Evolutionary conservation across 31 red algal species (phyloP).

Genomic region (Endocladia muricata): DNA sequence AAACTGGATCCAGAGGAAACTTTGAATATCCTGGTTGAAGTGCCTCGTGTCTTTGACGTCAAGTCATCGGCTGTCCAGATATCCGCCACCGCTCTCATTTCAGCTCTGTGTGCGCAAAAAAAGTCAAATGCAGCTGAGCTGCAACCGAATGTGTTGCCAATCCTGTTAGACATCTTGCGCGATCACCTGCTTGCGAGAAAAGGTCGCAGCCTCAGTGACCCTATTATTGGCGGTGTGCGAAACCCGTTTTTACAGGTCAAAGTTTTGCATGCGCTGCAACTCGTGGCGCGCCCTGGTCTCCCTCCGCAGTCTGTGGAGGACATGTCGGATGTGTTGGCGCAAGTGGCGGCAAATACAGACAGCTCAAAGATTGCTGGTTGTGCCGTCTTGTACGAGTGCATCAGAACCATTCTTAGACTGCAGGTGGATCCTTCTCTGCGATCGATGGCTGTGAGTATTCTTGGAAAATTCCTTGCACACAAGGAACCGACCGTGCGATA

Average conservation of each 20-base stretch:
- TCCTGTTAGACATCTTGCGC: constrained; percentile 35
- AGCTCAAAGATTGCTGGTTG: constrained; percentile 38
- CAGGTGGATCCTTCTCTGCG: constrained; percentile 33
- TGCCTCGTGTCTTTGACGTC: constrained; percentile 50
- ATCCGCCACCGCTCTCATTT: constrained; percentile 63
- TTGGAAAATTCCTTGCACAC: constrained; percentile 71
- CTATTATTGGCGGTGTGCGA: constrained; percentile 52
- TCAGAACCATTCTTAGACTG: constrained; percentile 65
- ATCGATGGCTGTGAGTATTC: constrained; percentile 25
- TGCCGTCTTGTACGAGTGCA: constrained; percentile 86
- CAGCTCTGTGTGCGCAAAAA: constrained; percentile 49
- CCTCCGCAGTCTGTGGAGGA: constrained; percentile 1
- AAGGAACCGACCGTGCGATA: constrained; percentile 91
- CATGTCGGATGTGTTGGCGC: constrained; percentile 59
- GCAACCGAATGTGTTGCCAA: constrained; percentile 20
- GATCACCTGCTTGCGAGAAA: constrained; percentile 35
- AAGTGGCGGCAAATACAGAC: constrained; percentile 75
- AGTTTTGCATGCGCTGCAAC: constrained; percentile 41
- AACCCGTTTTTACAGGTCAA: constrained; percentile 84
- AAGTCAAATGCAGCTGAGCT: constrained; percentile 26
- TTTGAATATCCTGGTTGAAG: constrained; percentile 35
- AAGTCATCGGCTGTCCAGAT: constrained; percentile 62
- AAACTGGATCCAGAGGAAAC: constrained; percentile 81
- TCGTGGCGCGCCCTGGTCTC: constrained; percentile 5
- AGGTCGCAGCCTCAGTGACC: constrained; percentile 17